phyloP scores from a whole-genome alignment of 441 rosid species.

The Euphorbia celastroides region DNA sequence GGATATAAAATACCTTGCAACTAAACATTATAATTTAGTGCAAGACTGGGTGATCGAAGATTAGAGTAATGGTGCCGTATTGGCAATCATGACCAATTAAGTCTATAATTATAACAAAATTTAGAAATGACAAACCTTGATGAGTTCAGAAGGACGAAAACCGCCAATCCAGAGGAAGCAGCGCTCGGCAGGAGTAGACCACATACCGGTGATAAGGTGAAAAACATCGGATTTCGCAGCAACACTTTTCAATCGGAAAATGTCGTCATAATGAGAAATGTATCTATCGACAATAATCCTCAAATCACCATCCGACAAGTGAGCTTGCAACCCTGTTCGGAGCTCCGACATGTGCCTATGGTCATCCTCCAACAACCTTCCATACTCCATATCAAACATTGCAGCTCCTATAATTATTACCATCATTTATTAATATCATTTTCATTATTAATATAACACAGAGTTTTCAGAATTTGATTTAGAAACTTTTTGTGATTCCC shows the following conservation, averaged over 20 bases:
- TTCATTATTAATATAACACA: too few relatives aligned
- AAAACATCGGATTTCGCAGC: conserved; percentile 82
- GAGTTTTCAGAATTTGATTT: too few relatives aligned
- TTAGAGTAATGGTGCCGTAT: too few relatives aligned
- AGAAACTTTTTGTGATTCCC: too few relatives aligned
- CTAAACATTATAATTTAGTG: too few relatives aligned
- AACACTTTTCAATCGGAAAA: conserved; percentile 68
- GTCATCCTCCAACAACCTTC: conserved; percentile 88
- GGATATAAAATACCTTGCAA: too few relatives aligned
- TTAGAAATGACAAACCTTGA: conserved; percentile 54
- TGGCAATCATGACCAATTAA: too few relatives aligned
- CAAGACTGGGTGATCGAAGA: too few relatives aligned
- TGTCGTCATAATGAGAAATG: conserved; percentile 69
- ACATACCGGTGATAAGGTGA: conserved; percentile 84
- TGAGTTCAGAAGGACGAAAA: conserved; percentile 90
- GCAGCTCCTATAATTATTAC: conserved; percentile 50
- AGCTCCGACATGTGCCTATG: conserved; percentile 77
- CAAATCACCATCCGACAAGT: conserved; percentile 79
- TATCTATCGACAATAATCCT: conserved; percentile 70
- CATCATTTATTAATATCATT: not conserved
- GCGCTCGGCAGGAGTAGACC: conserved; percentile 96
- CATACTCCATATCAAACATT: conserved; percentile 80
- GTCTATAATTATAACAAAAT: too few relatives aligned
- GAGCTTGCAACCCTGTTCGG: conserved; percentile 84
- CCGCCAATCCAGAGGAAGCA: conserved; percentile 99